Evolutionary conservation across 805 yeast genomes (phyloP).

Genomic region (Ogataea saltuana): DNA sequence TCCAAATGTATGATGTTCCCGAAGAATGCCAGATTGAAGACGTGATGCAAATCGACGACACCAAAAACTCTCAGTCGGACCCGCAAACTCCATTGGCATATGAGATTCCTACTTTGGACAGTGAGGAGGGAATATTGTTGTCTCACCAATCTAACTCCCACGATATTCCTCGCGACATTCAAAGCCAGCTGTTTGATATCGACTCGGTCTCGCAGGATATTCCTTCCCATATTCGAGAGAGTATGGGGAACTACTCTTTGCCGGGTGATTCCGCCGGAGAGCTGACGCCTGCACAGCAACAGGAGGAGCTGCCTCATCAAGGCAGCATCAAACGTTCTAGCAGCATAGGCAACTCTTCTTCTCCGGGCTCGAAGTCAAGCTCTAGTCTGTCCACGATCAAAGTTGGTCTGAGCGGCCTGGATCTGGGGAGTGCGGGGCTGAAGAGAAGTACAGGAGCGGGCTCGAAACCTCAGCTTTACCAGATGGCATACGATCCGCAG

Average conservation of each 20-base stretch:
- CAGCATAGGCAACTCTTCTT: slow-evolving; percentile 22
- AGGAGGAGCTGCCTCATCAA: slow-evolving; percentile 9
- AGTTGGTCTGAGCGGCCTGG: slow-evolving; percentile 35
- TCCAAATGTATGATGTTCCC: slow-evolving; percentile 40
- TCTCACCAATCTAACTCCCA: neutral
- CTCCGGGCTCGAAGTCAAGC: slow-evolving; percentile 11
- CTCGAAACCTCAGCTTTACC: slow-evolving; percentile 33
- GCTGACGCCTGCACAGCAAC: slow-evolving; percentile 4
- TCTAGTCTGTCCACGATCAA: slow-evolving; percentile 32
- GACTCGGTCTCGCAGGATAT: slow-evolving; percentile 11
- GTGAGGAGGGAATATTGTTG: slow-evolving; percentile 1
- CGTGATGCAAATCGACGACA: slow-evolving; percentile 28
- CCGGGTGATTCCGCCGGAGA: neutral
- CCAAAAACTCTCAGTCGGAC: neutral
- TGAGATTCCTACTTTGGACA: neutral
- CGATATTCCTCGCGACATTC: slow-evolving; percentile 9
- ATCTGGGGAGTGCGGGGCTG: slow-evolving; percentile 32
- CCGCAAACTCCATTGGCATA: slow-evolving; percentile 1
- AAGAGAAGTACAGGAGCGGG: slow-evolving; percentile 32
- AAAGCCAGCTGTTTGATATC: slow-evolving; percentile 2
- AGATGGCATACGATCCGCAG: slow-evolving; percentile 19
- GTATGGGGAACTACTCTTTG: neutral
- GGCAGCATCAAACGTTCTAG: slow-evolving; percentile 16
- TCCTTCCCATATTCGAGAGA: slow-evolving; percentile 12
- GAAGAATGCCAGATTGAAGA: slow-evolving; percentile 42